Evolutionary conservation across 371 early-diverging fungal genomes (phyloP).

Genomic region (Rhizopus stolonifer): DNA sequence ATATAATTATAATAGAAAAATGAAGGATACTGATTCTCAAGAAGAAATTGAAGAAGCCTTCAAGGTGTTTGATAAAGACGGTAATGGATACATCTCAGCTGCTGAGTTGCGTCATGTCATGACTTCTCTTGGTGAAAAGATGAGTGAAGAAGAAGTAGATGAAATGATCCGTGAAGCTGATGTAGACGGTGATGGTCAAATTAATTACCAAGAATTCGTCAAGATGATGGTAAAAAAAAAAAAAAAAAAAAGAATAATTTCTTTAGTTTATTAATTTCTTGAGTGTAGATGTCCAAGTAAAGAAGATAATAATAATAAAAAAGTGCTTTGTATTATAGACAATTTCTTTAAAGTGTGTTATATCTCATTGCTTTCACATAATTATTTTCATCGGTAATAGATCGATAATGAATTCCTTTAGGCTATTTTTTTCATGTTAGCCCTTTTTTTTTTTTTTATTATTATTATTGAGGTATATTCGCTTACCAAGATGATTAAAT

Average conservation of each 20-base stretch:
- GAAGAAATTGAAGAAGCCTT: constrained; percentile 60
- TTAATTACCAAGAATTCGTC: constrained; percentile 93
- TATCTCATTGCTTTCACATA: constrained; percentile 90
- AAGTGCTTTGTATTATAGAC: not conserved
- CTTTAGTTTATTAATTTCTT: not conserved
- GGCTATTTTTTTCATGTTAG: no score
- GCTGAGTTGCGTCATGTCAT: constrained; percentile 56
- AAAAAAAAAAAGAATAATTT: not conserved
- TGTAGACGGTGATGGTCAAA: constrained; percentile 83
- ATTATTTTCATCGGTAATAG: constrained; percentile 84
- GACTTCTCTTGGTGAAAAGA: constrained; percentile 69
- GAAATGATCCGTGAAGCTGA: constrained; percentile 88
- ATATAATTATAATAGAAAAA: constrained; percentile 44
- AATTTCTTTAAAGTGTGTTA: not conserved
- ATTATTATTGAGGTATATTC: no score
- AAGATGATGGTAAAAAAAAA: constrained; percentile 85
- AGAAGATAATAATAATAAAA: not conserved
- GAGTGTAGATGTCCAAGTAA: constrained; percentile 24
- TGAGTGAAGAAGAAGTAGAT: constrained; percentile 80
- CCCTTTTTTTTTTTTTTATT: no score
- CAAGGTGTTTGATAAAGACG: constrained; percentile 59
- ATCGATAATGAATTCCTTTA: constrained; percentile 95
- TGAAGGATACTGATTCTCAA: constrained; percentile 51
- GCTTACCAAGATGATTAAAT: constrained; percentile 83
- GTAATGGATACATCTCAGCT: constrained; percentile 54